phyloP scores from a whole-genome alignment of 495 filamentous ascomycete genomes.

The Aspergillus haitiensis region DNA sequence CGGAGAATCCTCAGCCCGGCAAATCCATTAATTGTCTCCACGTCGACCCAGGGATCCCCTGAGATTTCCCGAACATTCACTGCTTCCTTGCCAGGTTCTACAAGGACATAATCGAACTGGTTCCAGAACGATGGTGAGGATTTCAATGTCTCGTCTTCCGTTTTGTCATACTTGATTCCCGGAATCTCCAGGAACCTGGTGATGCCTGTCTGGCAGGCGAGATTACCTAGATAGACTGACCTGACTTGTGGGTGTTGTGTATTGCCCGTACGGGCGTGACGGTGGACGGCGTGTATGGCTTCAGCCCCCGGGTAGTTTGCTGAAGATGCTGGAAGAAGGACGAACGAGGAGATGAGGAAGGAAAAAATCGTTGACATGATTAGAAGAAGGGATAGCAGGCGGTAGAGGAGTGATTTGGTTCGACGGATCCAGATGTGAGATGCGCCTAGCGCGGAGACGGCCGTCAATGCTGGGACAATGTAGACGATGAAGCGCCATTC shows the following conservation, averaged over 20 bases:
- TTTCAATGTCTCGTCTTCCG: constrained; percentile 51
- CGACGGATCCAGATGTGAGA: constrained; percentile 71
- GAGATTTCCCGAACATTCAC: constrained; percentile 37
- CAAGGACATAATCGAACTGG: constrained; percentile 76
- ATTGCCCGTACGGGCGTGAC: constrained; percentile 24
- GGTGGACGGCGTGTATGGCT: constrained; percentile 59
- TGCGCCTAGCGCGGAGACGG: constrained; percentile 71
- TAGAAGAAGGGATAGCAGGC: constrained; percentile 56
- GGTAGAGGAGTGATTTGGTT: constrained; percentile 56
- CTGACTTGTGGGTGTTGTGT: constrained; percentile 30
- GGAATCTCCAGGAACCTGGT: constrained; percentile 73
- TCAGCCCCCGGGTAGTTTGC: constrained; percentile 89
- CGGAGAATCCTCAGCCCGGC: constrained; percentile 65
- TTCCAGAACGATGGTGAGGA: constrained; percentile 71
- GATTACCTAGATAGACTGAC: constrained; percentile 75
- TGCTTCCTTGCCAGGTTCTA: constrained; percentile 58
- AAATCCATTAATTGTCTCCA: constrained; percentile 69
- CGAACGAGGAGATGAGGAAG: constrained; percentile 57
- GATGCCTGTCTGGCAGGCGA: constrained; percentile 91
- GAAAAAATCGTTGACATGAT: constrained; percentile 57
- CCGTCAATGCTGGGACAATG: constrained; percentile 75
- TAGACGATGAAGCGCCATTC: constrained; percentile 97
- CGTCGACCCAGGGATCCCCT: constrained; percentile 65
- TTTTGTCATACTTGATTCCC: constrained; percentile 50
- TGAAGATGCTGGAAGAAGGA: constrained; percentile 67